Base-by-base conservation (phyloP, 768 basidiomycete genomes). In the Termitomyces heimii region DNA sequence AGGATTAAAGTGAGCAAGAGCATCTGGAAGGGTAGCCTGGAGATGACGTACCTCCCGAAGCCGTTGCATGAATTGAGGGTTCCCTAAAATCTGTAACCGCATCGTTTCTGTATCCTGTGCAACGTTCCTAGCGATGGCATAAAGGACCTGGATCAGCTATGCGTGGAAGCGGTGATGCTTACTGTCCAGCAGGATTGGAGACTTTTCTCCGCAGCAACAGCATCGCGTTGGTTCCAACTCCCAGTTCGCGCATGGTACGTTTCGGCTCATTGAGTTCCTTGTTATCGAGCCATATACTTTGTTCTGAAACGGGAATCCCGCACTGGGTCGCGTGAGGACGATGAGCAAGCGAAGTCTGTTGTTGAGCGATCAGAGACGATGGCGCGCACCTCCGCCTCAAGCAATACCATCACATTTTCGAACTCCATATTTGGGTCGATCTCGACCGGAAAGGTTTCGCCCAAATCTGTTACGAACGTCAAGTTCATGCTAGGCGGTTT, bases 401-500 rank as follows among this genome's bases (percentile, higher is more conserved):
- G 78, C 54, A 98, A 77, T 13, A 92, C 96, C 82, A 89, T 88
- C 37, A 98, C 86, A 69, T 95, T 89, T 76, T 92, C 90, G 29
- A 98, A 82, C 70, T 92, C 86, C 90, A 98, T 94, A 53, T 79
- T 81, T 1, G 91, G 82, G 73, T 94, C 92, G 63, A 97, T 92
- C 67, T 98, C 95, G 51, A 96, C 74, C 40, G 72, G 65, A 63
- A 81, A 89, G 1, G 78, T 74, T 55, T 85, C 76, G 8, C 88
- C 89, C 22, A 80, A 60, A 61, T 91, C 89, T 49, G 76, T 88
- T 44, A 84, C 71, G 66, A 92, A 89, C 2, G 88, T 90, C 55
- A 92, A 70, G 63, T 82, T 75, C 89, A 92, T 92, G 60, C 61
- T 66, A 42, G 54, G 51, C 55, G 43, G 54, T 50, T 40, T 20